Evolutionary conservation across 352 stramenopile genomes (phyloP), one percentile per base, ranked within the genome.

Genomic region (Phytophthora aleatoria): DNA sequence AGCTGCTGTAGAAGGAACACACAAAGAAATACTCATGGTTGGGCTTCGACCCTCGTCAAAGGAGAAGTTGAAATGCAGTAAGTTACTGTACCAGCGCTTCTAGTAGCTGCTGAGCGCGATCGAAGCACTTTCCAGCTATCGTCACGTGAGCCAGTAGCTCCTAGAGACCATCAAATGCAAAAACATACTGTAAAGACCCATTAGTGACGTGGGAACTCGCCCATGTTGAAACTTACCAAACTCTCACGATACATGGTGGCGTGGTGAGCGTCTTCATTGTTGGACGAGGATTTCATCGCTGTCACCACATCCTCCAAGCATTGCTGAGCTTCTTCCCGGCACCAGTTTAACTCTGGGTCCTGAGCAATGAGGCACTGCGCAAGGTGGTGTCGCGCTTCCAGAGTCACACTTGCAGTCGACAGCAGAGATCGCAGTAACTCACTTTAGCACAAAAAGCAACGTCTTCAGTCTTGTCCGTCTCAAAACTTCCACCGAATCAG

Each of bases 121-220:
- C 55, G 26, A 73, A 68, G 6, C 62, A 50, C 4, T 56, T 60
- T 5, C 39, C 55, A 4, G 64, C 62, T 12, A 80, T 65, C 36
- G 74, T 54, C 24, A 84, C 50, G 33, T 89, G 71, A n/a, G 67
- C 71, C 8, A 87, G 52, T 20, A 87, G 67, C 47, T 87, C 77
- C 76, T 89, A 49, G n/a, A 30, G n/a, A 30, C 4, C 20, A 20
- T 20, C 20, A 20, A 20, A 20, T 20, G 20, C 20, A 20, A 20
- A 20, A 20, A 20, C 20, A 20, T 20, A 20, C 0, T 20, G 20
- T 20, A 20, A 20, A 20, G 20, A 20, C 20, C 20, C 20, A 20
- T 20, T 20, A 20, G 20, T 20, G 20, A 20, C 20, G 20, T 20
- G 20, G 20, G 20, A 20, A 20, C 20, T 20, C 20, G 20, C 20